Conservation (phyloP, 371 early-diverging fungal species). For the Mucor indicus region DNA sequence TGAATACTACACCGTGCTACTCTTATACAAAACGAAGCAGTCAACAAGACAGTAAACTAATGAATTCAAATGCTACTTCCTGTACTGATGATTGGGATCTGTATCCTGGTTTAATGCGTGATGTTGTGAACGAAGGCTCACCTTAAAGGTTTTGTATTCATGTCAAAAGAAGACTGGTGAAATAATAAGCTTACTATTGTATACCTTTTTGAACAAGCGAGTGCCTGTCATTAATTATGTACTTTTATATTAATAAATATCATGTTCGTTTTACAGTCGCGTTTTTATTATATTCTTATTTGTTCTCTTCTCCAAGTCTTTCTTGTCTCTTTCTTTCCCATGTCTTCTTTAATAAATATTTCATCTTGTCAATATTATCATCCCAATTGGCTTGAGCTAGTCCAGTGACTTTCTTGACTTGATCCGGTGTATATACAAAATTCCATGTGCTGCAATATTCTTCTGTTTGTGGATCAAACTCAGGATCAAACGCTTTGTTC, state of each 20-base stretch:
- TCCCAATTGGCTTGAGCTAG: constrained; percentile 46
- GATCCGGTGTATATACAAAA: constrained; percentile 56
- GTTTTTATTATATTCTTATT: neutral
- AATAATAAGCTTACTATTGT: too few species aligned
- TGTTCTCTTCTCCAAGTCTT: constrained; percentile 12
- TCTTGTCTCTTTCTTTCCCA: constrained; percentile 46
- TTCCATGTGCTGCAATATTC: constrained; percentile 66
- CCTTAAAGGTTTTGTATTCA: too few species aligned
- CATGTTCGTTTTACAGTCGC: too few species aligned
- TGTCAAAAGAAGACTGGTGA: too few species aligned
- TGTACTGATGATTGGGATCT: constrained; percentile 34
- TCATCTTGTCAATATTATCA: constrained; percentile 42
- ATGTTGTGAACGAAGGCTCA: constrained; percentile 46
- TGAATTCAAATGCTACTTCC: too few species aligned
- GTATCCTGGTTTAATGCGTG: constrained; percentile 39
- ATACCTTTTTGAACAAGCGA: too few species aligned
- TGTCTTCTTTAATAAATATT: constrained; percentile 28
- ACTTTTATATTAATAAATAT: too few species aligned
- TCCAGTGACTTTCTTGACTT: constrained; percentile 53
- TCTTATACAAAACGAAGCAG: neutral
- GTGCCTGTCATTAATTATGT: too few species aligned
- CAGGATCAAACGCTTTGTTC: constrained; percentile 42
- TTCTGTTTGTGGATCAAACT: constrained; percentile 59
- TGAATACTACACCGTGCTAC: constrained; percentile 12
- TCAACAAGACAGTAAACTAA: neutral